Percentiles rank a stretch among this genome's conserved stretches.
Evolutionary conservation across 2,329 filamentous ascomycete species (phyloP).

Genomic region (Sphaerulina vaccinii): DNA sequence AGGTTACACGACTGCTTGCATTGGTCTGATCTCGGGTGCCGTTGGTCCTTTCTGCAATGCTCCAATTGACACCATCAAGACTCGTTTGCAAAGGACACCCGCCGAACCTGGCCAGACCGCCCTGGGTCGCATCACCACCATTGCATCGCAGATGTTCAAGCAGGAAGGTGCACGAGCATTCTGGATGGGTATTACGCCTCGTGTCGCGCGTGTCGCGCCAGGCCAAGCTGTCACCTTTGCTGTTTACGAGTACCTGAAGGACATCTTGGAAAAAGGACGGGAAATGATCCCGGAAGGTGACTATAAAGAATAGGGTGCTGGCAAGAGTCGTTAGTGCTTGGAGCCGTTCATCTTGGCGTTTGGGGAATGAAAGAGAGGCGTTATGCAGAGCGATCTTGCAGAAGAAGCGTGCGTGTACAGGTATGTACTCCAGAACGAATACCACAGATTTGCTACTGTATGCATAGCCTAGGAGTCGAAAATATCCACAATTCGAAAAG

Average conservation of each 20-base stretch:
- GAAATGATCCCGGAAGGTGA: conserved; percentile 48
- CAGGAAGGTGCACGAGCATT: conserved; percentile 93
- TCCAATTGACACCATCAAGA: conserved; percentile 99
- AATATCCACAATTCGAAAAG: not conserved
- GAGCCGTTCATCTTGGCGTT: not conserved
- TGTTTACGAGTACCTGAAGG: conserved; percentile 54
- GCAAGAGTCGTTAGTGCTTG: no score
- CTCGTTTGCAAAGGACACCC: conserved; percentile 84
- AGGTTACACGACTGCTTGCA: conserved; percentile 84
- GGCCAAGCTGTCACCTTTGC: conserved; percentile 80
- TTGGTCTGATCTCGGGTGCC: conserved; percentile 86
- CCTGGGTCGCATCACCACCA: conserved; percentile 71
- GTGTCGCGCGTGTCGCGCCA: conserved; percentile 95
- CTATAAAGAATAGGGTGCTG: conserved; percentile 52
- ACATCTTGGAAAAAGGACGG: conserved; percentile 48
- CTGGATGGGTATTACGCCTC: conserved; percentile 97
- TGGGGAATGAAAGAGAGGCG: not conserved
- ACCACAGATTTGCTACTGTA: not conserved
- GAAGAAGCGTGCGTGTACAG: not conserved
- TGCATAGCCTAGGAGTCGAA: not conserved
- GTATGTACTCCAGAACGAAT: not conserved
- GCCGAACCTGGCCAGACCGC: conserved; percentile 76
- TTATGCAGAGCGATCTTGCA: not conserved
- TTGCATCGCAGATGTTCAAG: conserved; percentile 64
- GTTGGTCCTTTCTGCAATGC: conserved; percentile 97